Conservation (phyloP, 2,329 filamentous ascomycete species). For the Biscogniauxia mediterranea region DNA sequence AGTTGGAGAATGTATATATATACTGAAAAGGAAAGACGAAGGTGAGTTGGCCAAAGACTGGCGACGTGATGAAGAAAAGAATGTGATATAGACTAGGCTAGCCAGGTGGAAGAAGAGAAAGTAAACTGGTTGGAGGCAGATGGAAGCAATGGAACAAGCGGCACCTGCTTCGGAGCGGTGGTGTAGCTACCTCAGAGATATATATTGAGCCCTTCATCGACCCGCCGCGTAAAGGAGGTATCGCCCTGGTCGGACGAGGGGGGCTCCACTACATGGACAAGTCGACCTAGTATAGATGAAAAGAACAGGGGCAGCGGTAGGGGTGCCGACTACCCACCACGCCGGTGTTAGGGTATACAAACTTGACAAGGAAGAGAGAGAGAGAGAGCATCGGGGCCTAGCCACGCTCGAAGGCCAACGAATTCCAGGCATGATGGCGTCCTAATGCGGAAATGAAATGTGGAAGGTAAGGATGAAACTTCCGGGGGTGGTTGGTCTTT, state of each 20-base stretch:
- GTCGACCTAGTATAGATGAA: not conserved
- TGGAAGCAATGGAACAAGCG: constrained; percentile 16
- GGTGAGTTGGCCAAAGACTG: constrained; percentile 9
- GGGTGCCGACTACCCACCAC: not conserved
- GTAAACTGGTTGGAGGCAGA: constrained; percentile 20
- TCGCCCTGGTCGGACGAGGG: constrained; percentile 4
- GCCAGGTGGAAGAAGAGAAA: constrained; percentile 26
- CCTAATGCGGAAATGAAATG: constrained; percentile 19
- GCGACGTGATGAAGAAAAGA: constrained; percentile 23
- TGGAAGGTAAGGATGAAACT: constrained; percentile 24
- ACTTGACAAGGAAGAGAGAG: not conserved
- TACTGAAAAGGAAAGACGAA: constrained; percentile 25
- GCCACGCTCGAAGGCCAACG: constrained; percentile 19
- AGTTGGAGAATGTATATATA: constrained; percentile 16
- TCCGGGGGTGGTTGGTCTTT: constrained; percentile 6
- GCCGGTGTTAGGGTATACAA: not conserved
- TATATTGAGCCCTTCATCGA: constrained; percentile 24
- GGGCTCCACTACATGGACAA: constrained; percentile 10
- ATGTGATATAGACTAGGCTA: constrained; percentile 28
- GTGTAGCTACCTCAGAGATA: constrained; percentile 21
- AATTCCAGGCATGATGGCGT: constrained; percentile 16
- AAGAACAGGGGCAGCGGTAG: not conserved
- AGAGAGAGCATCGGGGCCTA: not conserved
- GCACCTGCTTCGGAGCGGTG: constrained; percentile 14
- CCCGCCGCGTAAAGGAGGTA: constrained; percentile 7